Base-by-base conservation (phyloP, 2,329 filamentous ascomycete genomes). In the Colletotrichum nymphaeae region DNA sequence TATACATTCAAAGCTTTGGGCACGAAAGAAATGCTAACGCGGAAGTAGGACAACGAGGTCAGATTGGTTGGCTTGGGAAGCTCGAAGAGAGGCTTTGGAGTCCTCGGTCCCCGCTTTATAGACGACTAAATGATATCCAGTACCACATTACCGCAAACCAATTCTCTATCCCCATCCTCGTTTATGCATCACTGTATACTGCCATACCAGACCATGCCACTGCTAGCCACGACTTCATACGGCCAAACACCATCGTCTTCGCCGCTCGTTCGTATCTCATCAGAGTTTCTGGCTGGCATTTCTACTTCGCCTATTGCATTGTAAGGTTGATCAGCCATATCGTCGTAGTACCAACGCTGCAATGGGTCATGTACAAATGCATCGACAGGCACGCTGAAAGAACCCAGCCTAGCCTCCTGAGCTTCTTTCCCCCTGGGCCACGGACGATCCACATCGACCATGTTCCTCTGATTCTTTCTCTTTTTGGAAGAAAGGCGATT, bases 11-110 rank as follows among this genome's bases (percentile, higher is more conserved):
- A 26, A 8, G 16, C 12, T 7, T 14, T 28, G 28, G 1, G 8
- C 42, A 49, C 6, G 22, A 5, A 5, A 32, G 5, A 9, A 64
- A 16, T 65, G 55, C 62, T 76, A 69, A 74, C 59, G n/a, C 24
- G 74, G 24, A 28, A 1, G 19, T 76, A 97, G 94, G 78, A 99
- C 97, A 67, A 98, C 97, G 73, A 92, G 95, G 81, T 98, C 95
- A 76, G 97, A 99, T 83, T 99, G 97, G 97, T 86, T 99, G 78
- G 96, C 96, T 69, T 99, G 97, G 97, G 97, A 99, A 82, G 88
- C 88, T 22, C 91, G 93, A 81, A 89, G 94, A 79, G 88, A 91
- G 76, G 89, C 93, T 19, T 77, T 93, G 75, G 93, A 95, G 80
- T 84, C 87, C 75, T 91, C 92, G 9, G 87, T 92, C 73, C 87